phyloP scores from a whole-genome alignment of 1,284 basidiomycete genomes.

The Ustilago curta region DNA sequence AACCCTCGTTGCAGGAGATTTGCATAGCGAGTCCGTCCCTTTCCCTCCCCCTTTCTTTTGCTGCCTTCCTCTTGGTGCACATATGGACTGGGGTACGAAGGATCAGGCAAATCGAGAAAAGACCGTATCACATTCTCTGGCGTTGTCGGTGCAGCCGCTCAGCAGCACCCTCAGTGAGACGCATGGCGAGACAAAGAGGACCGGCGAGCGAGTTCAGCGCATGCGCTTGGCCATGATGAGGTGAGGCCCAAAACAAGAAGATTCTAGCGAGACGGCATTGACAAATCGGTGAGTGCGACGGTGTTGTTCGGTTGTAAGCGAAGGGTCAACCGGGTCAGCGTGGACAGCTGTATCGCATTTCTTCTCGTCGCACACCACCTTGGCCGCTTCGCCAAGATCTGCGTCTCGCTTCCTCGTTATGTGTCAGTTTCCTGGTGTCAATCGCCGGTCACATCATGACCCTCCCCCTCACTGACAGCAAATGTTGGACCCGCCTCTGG shows the following conservation, averaged over 20 bases:
- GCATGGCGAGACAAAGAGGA: background rate
- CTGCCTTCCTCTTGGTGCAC: too few relatives aligned
- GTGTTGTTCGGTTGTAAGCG: too few relatives aligned
- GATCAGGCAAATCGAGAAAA: too few relatives aligned
- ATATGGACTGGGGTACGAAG: too few relatives aligned
- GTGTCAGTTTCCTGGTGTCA: conserved; percentile 7
- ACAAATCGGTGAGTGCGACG: too few relatives aligned
- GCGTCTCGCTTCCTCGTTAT: background rate
- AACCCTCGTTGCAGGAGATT: too few relatives aligned
- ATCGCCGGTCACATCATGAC: conserved; percentile 8
- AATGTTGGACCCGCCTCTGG: background rate
- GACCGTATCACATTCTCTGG: too few relatives aligned
- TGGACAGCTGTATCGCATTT: background rate
- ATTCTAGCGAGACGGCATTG: background rate
- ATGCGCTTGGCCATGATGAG: background rate
- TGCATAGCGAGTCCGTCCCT: too few relatives aligned
- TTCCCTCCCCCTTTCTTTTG: too few relatives aligned
- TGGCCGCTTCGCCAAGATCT: conserved; percentile 13
- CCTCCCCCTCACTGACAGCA: background rate
- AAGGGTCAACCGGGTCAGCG: too few relatives aligned
- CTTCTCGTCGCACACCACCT: background rate
- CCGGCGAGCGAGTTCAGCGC: background rate
- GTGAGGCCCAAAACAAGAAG: conserved; percentile 1
- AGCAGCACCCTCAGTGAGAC: background rate
- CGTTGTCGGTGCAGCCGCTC: too few relatives aligned